These are phyloP conservation scores for Microdochium bolleyi DNA, from an alignment of 2,329 filamentous ascomycete genomes.

Conservation along the genomic window DNA sequence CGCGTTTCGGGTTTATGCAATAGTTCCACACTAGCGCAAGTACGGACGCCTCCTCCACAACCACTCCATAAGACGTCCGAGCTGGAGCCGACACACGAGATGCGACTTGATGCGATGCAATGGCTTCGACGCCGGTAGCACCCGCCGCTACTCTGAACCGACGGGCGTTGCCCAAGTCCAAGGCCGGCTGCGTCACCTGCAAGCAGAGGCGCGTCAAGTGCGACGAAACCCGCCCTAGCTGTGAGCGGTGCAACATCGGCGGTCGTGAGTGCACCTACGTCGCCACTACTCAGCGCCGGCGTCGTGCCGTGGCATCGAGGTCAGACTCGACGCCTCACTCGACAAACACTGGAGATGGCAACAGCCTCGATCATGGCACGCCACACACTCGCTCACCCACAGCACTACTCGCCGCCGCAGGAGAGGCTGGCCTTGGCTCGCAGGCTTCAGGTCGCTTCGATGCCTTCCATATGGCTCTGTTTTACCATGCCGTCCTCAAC, in stretches of 20 bases:
- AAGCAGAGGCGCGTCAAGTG: conserved; percentile 1
- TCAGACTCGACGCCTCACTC: background rate
- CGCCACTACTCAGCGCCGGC: background rate
- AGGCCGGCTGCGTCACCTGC: conserved; percentile 32
- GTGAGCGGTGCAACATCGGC: background rate
- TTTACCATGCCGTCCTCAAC: conserved; percentile 2
- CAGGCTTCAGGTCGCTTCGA: conserved; percentile 15
- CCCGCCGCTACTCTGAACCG: too few species aligned
- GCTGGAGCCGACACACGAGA: too few species aligned
- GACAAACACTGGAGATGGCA: background rate
- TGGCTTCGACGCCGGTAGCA: too few species aligned
- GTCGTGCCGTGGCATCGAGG: background rate
- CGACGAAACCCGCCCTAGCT: background rate
- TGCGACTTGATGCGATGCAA: too few species aligned
- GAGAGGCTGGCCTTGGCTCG: conserved; percentile 8
- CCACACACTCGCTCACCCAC: background rate
- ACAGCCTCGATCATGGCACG: background rate
- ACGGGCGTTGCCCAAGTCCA: background rate
- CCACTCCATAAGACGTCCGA: too few species aligned
- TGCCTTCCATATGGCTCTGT: conserved; percentile 12
- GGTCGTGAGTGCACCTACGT: background rate
- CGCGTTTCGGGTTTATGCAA: too few species aligned
- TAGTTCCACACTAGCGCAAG: too few species aligned
- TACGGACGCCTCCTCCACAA: too few species aligned
- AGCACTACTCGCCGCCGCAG: background rate